A percentile compares a stretch with the other conserved stretches of the same genome.
Conservation (phyloP, 2,329 filamentous ascomycete species). For the Calycina marina region DNA sequence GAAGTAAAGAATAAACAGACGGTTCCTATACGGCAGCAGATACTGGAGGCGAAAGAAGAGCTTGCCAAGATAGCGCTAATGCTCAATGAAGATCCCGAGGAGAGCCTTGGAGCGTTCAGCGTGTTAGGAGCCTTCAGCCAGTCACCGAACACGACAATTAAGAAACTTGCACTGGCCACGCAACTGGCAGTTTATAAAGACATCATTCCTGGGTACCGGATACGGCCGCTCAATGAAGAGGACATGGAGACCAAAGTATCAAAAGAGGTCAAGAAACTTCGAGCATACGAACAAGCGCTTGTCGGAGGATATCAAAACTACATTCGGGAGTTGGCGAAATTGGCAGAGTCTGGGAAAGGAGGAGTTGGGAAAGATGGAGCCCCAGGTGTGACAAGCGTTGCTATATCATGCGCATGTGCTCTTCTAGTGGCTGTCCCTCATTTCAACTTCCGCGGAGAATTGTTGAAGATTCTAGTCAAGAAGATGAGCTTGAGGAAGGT, state of each 20-base stretch:
- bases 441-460: conserved; percentile 87
- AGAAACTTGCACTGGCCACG: conserved; percentile 74
- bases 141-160: conserved; percentile 55
- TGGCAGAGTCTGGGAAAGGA: conserved; percentile 42
- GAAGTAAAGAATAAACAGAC: conserved; percentile 39
- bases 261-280: conserved; percentile 74
- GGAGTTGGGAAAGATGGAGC: conserved; percentile 25
- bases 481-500: conserved; percentile 62
- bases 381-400: conserved; percentile 51
- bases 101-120: conserved; percentile 69
- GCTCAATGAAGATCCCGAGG: conserved; percentile 87
- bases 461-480: conserved; percentile 74
- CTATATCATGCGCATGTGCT: conserved; percentile 73
- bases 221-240: conserved; percentile 67
- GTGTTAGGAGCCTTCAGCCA: conserved; percentile 59
- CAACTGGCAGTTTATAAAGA: conserved; percentile 90
- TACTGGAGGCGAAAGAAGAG: conserved; percentile 81
- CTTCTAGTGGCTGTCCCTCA: conserved; percentile 74
- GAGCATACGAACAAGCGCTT: conserved; percentile 76
- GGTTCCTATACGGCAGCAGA: conserved; percentile 63
- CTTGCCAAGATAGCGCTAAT: conserved; percentile 66
- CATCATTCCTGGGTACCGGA: conserved; percentile 89
- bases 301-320: conserved; percentile 76
- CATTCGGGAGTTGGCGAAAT: conserved; percentile 56
- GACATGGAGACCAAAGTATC: conserved; percentile 67